Percentiles rank a stretch among this genome's conserved stretches.
phyloP scores from a whole-genome alignment of 345 rosid genomes.

The Citropsis articulata region DNA sequence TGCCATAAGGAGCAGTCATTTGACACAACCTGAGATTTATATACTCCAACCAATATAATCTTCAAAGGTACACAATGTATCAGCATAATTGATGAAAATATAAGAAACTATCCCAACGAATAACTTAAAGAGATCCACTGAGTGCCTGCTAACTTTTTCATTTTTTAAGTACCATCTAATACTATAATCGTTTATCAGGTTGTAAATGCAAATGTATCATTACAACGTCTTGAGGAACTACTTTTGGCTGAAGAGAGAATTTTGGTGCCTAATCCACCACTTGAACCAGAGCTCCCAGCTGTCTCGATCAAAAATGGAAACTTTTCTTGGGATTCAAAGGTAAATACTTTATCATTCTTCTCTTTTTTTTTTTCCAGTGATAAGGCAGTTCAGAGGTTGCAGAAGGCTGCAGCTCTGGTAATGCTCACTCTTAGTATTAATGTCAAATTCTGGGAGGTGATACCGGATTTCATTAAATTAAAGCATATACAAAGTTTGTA shows the following conservation, averaged over 20 bases:
- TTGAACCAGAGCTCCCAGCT: conserved; percentile 68
- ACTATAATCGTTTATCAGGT: conserved; percentile 44
- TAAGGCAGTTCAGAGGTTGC: background rate
- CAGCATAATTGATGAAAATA: background rate
- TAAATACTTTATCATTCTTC: conserved; percentile 7
- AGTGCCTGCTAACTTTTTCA: background rate
- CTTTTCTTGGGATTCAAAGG: conserved; percentile 95
- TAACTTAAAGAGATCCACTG: background rate
- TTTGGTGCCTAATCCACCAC: conserved; percentile 75
- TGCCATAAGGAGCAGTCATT: background rate
- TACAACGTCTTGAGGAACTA: conserved; percentile 86
- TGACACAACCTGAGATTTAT: background rate
- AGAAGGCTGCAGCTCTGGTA: background rate
- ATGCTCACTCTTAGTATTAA: background rate
- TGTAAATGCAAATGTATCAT: conserved; percentile 84
- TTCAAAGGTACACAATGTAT: background rate
- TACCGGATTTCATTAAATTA: background rate
- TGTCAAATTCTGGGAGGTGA: background rate
- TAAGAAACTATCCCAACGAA: background rate
- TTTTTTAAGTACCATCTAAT: conserved; percentile 4
- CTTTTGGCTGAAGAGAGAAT: conserved; percentile 79
- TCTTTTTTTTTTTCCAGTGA: no score
- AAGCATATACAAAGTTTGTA: background rate
- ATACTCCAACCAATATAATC: background rate
- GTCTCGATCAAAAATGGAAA: conserved; percentile 74